Percentiles rank a stretch among this genome's conserved stretches.
Conservation (phyloP, 345 rosid species). For the Garcia nutans region DNA sequence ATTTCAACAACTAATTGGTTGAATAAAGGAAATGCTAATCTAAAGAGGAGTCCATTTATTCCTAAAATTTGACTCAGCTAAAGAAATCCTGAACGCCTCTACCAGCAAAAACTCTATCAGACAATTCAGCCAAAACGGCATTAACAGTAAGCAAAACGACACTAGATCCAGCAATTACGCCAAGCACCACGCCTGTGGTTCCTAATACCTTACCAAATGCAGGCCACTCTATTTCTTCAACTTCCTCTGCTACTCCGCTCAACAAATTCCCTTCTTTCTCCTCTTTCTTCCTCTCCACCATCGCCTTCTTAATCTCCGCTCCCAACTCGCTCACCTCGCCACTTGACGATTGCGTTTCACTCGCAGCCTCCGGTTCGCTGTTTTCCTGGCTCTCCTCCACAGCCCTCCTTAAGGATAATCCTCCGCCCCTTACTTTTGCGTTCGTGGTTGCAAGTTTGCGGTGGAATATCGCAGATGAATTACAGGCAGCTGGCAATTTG, state of each 20-base stretch:
- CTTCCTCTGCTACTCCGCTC: slow-evolving; percentile 85
- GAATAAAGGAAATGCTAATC: neutral
- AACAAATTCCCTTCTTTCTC: slow-evolving; percentile 40
- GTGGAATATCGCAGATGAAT: slow-evolving; percentile 5
- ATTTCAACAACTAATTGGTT: neutral
- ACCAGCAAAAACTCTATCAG: slow-evolving; percentile 76
- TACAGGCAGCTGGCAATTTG: neutral
- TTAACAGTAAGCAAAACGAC: slow-evolving; percentile 84
- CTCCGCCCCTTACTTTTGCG: slow-evolving; percentile 10
- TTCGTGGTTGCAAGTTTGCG: neutral
- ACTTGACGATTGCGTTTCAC: slow-evolving; percentile 4
- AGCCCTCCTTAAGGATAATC: slow-evolving; percentile 27
- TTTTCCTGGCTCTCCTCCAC: slow-evolving; percentile 61
- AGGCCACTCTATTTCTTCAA: slow-evolving; percentile 91
- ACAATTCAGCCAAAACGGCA: slow-evolving; percentile 83
- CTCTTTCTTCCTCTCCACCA: slow-evolving; percentile 61
- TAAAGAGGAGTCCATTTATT: too few relatives aligned
- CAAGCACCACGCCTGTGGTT: slow-evolving; percentile 83
- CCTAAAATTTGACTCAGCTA: slow-evolving; percentile 26
- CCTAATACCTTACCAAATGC: slow-evolving; percentile 80
- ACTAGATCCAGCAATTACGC: slow-evolving; percentile 90
- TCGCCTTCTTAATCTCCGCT: slow-evolving; percentile 67
- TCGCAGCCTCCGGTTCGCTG: slow-evolving; percentile 24
- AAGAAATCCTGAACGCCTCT: slow-evolving; percentile 87
- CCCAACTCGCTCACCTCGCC: slow-evolving; percentile 55